Evolutionary conservation across 345 rosid species (phyloP).

Genomic region (Brassica cretica): DNA sequence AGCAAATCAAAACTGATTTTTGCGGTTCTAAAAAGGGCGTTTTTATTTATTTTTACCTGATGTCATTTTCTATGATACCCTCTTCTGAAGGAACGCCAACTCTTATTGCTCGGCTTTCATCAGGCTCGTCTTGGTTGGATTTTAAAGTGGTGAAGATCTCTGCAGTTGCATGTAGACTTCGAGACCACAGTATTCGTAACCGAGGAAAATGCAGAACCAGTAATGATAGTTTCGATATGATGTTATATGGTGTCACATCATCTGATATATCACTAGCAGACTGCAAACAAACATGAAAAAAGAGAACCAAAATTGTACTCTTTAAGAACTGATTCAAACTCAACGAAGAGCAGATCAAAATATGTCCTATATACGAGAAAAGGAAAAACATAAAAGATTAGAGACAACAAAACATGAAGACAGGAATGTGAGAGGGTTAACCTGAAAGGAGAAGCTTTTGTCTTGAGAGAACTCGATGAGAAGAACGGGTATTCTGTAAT

Average conservation of each 20-base stretch:
- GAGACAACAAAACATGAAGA: background rate
- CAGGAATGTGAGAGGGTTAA: slow-evolving; percentile 29
- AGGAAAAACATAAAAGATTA: background rate
- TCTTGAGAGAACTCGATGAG: slow-evolving; percentile 96
- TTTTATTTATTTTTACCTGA: slow-evolving; percentile 48
- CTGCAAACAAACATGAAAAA: slow-evolving; percentile 44
- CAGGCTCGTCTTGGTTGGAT: slow-evolving; percentile 96
- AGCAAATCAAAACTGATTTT: no score
- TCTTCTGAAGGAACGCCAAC: slow-evolving; percentile 97
- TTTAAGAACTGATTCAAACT: background rate
- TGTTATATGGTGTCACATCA: slow-evolving; percentile 86
- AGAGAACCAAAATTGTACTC: background rate
- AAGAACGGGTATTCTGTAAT: slow-evolving; percentile 92
- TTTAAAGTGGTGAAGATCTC: slow-evolving; percentile 84
- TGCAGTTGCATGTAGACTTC: slow-evolving; percentile 92
- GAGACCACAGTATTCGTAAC: slow-evolving; percentile 89
- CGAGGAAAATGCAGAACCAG: slow-evolving; percentile 92
- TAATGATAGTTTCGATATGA: slow-evolving; percentile 91
- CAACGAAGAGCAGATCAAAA: background rate
- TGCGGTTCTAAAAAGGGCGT: background rate
- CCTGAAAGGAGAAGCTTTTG: slow-evolving; percentile 99
- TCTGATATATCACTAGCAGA: slow-evolving; percentile 92
- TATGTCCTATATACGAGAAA: background rate
- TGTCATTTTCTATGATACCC: slow-evolving; percentile 84
- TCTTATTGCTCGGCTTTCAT: slow-evolving; percentile 72